Conservation (phyloP, 768 basidiomycete genomes). For the Boletus pseudopeckii region DNA sequence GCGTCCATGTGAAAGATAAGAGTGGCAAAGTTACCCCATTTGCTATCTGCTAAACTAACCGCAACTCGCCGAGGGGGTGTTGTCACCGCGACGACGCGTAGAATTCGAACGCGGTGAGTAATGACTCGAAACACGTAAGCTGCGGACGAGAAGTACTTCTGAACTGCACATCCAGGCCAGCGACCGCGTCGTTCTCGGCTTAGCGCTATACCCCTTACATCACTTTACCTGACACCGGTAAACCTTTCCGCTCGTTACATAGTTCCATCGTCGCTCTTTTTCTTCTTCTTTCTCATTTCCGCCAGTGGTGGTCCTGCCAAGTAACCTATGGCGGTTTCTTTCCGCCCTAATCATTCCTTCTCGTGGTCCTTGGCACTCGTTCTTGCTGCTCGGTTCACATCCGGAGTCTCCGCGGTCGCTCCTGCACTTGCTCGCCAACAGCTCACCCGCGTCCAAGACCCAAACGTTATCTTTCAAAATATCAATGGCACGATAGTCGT, state of each 20-base stretch:
- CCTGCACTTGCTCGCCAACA: slow-evolving; percentile 6
- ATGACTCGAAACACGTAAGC: slow-evolving; percentile 3
- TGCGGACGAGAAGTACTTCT: too few species aligned
- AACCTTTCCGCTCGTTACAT: slow-evolving; percentile 14
- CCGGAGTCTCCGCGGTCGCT: slow-evolving; percentile 7
- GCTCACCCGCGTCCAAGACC: slow-evolving; percentile 26
- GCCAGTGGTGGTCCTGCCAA: slow-evolving; percentile 11
- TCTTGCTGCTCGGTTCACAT: slow-evolving; percentile 9
- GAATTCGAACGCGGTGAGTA: neutral
- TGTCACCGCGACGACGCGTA: slow-evolving; percentile 6
- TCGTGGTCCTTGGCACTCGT: slow-evolving; percentile 12
- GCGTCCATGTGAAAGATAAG: neutral
- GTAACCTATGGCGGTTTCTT: slow-evolving; percentile 27
- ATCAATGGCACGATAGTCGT: slow-evolving; percentile 39
- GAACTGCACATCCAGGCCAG: neutral
- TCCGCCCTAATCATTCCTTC: slow-evolving; percentile 19
- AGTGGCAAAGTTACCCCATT: neutral
- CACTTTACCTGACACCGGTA: neutral
- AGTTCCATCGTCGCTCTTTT: slow-evolving; percentile 10
- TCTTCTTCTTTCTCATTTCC: slow-evolving; percentile 4
- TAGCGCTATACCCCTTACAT: slow-evolving; percentile 7
- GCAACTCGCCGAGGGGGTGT: neutral
- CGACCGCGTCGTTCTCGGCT: neutral
- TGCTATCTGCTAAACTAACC: neutral
- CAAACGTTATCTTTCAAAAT: slow-evolving; percentile 27